These are phyloP conservation scores for Sclerotinia nivalis DNA, from an alignment of 2,329 filamentous ascomycete genomes.

Conservation along the genomic window DNA sequence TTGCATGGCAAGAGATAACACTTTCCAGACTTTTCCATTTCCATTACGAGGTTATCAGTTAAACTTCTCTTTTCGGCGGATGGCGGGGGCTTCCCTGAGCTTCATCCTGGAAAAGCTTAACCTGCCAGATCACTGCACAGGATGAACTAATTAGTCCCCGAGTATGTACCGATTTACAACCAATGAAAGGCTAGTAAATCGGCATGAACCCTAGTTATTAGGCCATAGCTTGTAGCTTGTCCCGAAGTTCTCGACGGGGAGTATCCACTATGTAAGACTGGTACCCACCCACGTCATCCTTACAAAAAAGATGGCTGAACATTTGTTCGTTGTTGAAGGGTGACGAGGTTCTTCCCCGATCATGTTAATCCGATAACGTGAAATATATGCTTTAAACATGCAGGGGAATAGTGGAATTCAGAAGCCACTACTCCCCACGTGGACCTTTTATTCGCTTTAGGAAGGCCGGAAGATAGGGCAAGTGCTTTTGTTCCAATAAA, in stretches of 20 bases:
- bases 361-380: background rate
- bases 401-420: background rate
- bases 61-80: background rate
- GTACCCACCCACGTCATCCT: background rate
- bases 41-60: background rate
- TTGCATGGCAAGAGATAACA: background rate
- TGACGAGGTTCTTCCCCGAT: background rate
- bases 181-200: background rate
- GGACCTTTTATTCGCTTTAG: background rate
- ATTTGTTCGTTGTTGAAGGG: background rate
- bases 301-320: slow-evolving; percentile 11
- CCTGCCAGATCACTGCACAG: background rate
- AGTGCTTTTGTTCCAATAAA: background rate
- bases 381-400: background rate
- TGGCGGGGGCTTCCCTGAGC: background rate
- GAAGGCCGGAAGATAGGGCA: background rate
- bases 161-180: background rate
- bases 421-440: background rate
- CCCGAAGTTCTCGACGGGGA: background rate
- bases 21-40: background rate
- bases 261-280: background rate
- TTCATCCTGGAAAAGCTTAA: background rate
- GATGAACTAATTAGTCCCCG: background rate
- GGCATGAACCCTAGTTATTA: background rate
- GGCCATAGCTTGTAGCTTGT: background rate